Evolutionary conservation across 2,329 filamentous ascomycete species (phyloP), one percentile per base, ranked within the genome.

Genomic region (Tolypocladium tundrense): DNA sequence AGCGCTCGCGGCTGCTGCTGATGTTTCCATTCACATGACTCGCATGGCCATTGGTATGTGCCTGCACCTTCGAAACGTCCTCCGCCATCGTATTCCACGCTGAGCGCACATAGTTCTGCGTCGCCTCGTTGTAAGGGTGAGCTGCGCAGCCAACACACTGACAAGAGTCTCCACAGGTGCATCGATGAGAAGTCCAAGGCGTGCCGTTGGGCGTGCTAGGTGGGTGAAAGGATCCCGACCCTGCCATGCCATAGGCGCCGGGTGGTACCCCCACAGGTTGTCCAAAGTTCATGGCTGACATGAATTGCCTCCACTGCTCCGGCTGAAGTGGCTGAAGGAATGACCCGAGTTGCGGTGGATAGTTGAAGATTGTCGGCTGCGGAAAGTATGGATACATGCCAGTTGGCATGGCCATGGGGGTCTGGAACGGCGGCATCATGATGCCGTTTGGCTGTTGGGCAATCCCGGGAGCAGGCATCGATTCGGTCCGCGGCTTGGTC

Each of bases 131-230:
- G 65, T 85, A 87, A 14, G 86, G 84, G 67, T 88, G 86, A 2
- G 82, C 82, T 6, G 84, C 78, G 66, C 87, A 90, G 13, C 85
- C 86, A 41, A 88, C 74, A 66, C 87, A 90, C 62, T 85, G 79
- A 62, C 87, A 90, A 35, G 75, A 75, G 57, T 86, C 81, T 24
- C 87, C 87, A 65, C 87, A 90, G 53, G 76, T 75, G 64, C 87
- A 90, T 57, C 70, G 73, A 52, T 73, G 73, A 56, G 67, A 72
- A 24, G 69, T 75, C 62, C 69, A 72, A 3, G 64, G 58, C 4
- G 63, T 59, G n/a, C 56, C 57, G n/a, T 63, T 64, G 27, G 54
- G 40, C 37, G 59, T 55, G 39, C 55, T 66, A 57, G 50, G 59
- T 48, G 59, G 64, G 56, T 55, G 60, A 51, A 67, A 66, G 8